Percentiles rank a stretch among this genome's conserved stretches.
phyloP scores from a whole-genome alignment of 129 eudicot species.

The Chrysanthemum makinoi region DNA sequence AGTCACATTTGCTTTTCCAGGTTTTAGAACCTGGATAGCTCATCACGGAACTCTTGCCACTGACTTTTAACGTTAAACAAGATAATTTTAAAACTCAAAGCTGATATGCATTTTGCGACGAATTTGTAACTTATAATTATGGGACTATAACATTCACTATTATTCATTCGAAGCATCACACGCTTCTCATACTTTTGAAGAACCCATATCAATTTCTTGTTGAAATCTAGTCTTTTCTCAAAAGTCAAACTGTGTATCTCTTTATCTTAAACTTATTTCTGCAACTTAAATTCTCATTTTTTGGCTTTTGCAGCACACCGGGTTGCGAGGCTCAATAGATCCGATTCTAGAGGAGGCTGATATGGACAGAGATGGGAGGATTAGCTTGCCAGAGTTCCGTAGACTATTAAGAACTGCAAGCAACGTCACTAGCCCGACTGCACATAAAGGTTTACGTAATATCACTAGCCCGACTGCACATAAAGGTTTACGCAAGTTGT shows the following conservation, averaged over 20 bases:
- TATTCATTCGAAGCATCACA: background rate
- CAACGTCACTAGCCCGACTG: slow-evolving; percentile 46
- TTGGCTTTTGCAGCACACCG: slow-evolving; percentile 61
- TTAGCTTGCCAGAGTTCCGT: slow-evolving; percentile 83
- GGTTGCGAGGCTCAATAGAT: slow-evolving; percentile 79
- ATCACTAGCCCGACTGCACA: slow-evolving; percentile 41
- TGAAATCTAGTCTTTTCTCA: background rate
- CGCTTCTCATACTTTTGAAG: background rate
- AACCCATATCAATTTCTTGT: background rate
- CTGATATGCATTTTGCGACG: slow-evolving; percentile 2
- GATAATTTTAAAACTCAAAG: background rate
- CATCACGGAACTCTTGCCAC: background rate
- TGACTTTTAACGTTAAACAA: slow-evolving; percentile 11
- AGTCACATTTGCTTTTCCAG: background rate
- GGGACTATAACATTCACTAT: background rate
- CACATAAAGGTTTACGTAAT: slow-evolving; percentile 27
- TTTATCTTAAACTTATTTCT: background rate
- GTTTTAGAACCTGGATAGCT: background rate
- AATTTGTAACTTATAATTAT: background rate
- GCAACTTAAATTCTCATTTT: background rate
- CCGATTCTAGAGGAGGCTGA: slow-evolving; percentile 96
- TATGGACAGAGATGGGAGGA: slow-evolving; percentile 86
- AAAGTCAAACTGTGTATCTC: background rate
- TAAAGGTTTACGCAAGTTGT: slow-evolving; percentile 29
- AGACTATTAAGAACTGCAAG: slow-evolving; percentile 93